phyloP scores from a whole-genome alignment of 257 asterid genomes.

The Cinchona pubescens region DNA sequence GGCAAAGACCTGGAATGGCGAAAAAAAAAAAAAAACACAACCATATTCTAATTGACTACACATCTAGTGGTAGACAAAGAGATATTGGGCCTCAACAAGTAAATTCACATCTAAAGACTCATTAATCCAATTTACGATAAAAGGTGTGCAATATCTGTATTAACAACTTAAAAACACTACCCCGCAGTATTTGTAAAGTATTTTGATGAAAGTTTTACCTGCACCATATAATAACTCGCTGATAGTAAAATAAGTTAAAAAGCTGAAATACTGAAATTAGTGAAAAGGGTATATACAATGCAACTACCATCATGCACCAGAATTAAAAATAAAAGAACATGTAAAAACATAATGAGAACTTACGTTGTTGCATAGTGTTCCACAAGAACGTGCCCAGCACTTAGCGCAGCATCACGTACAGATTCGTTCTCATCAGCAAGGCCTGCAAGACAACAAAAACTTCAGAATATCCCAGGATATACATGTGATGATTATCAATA shows the following conservation, averaged over 20 bases:
- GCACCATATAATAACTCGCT: no score
- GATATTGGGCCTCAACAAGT: not conserved
- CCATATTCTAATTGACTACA: not conserved
- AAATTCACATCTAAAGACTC: not conserved
- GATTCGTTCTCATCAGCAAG: slow-evolving; percentile 99
- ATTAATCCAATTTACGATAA: no score
- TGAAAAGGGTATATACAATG: no score
- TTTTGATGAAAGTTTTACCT: no score
- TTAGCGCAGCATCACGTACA: slow-evolving; percentile 96
- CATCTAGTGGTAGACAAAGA: not conserved
- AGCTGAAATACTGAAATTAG: no score
- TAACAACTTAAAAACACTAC: no score
- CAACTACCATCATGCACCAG: no score
- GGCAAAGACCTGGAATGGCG: slow-evolving; percentile 71
- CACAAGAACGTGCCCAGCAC: slow-evolving; percentile 98
- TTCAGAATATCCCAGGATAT: not conserved
- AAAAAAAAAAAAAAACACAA: slow-evolving; percentile 1
- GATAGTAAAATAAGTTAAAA: no score
- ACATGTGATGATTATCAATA: not conserved
- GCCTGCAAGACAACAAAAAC: slow-evolving; percentile 42
- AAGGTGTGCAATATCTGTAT: no score
- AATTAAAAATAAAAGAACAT: not conserved
- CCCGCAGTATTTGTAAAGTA: no score
- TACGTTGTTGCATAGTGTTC: slow-evolving; percentile 97
- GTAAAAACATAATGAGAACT: slow-evolving; percentile 22